Evolutionary conservation across 805 yeast genomes (phyloP).

Genomic region (Zygosaccharomyces siamensis): DNA sequence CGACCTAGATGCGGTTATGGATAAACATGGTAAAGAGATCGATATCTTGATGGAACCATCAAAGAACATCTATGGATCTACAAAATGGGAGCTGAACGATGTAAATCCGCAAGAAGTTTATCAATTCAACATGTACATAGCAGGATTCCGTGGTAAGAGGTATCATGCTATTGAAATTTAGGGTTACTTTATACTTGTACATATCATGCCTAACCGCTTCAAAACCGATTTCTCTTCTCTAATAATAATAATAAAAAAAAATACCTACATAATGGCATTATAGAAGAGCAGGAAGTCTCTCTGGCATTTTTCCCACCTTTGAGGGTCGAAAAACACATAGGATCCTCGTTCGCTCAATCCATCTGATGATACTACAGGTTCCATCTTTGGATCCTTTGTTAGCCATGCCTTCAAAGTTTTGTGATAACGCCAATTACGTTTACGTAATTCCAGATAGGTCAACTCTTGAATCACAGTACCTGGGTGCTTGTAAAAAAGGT

Average conservation of each 20-base stretch:
- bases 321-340: constrained; percentile 92
- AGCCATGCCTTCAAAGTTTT: constrained; percentile 95
- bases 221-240: neutral
- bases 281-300: constrained; percentile 58
- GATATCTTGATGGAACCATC: constrained; percentile 76
- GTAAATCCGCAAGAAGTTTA: constrained; percentile 87
- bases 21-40: constrained; percentile 65
- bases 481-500: constrained; percentile 89
- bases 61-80: constrained; percentile 71
- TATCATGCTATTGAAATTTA: constrained; percentile 67
- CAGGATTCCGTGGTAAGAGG: constrained; percentile 94
- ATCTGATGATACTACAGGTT: constrained; percentile 79
- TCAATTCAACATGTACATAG: constrained; percentile 84
- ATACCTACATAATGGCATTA: constrained; percentile 51
- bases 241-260: neutral
- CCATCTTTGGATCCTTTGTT: constrained; percentile 86
- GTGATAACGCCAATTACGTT: constrained; percentile 95
- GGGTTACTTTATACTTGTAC: constrained; percentile 8
- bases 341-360: constrained; percentile 79
- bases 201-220: constrained; percentile 7
- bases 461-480: constrained; percentile 89
- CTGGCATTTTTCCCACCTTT: constrained; percentile 91
- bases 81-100: constrained; percentile 94
- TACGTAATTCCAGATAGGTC: constrained; percentile 85
- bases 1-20: constrained; percentile 67